Conservation (phyloP, 2,329 filamentous ascomycete species). For the Arthrobotrys entomopaga region DNA sequence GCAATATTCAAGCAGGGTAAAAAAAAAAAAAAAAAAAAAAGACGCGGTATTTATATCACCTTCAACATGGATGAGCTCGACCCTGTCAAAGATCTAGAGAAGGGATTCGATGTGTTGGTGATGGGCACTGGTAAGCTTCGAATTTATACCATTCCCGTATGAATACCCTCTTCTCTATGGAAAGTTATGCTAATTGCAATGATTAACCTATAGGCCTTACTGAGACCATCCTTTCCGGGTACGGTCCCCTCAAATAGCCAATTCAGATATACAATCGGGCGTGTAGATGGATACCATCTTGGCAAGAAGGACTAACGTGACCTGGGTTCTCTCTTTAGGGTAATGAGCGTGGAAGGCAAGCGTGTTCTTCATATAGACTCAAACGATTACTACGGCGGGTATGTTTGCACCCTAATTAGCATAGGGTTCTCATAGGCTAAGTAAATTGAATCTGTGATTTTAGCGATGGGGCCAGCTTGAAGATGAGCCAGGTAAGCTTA, state of each 20-base stretch:
- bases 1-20: background rate
- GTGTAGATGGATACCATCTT: no score
- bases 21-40: background rate
- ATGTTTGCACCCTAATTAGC: conserved; percentile 61
- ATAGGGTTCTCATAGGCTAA: conserved; percentile 56
- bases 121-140: conserved; percentile 84
- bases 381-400: conserved; percentile 99
- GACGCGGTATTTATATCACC: background rate
- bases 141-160: no score
- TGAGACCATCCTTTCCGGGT: conserved; percentile 83
- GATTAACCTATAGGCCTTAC: conserved; percentile 32
- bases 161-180: no score
- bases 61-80: conserved; percentile 42
- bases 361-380: conserved; percentile 99
- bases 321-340: conserved; percentile 66
- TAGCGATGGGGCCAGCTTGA: conserved; percentile 94
- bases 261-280: conserved; percentile 22
- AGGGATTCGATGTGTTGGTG: conserved; percentile 98
- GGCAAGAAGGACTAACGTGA: conserved; percentile 23
- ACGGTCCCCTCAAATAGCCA: conserved; percentile 61
- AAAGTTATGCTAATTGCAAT: no score
- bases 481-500: conserved; percentile 83
- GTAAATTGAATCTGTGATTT: conserved; percentile 12
- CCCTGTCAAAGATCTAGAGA: conserved; percentile 71
- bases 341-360: conserved; percentile 97